phyloP scores from a whole-genome alignment of 345 rosid species.

The Fremontodendron californicum region DNA sequence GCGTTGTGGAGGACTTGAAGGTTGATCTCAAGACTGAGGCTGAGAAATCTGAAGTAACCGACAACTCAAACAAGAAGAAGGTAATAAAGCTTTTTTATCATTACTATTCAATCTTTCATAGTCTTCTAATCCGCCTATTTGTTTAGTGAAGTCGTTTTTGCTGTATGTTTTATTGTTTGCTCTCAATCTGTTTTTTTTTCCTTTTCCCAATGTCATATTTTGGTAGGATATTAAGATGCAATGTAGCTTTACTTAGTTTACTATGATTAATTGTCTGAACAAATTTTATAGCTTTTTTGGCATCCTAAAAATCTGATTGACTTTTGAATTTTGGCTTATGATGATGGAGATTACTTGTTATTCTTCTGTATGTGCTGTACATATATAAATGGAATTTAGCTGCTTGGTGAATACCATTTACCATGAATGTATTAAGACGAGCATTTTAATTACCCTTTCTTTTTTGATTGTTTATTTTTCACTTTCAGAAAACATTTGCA shows the following conservation, averaged over 20 bases:
- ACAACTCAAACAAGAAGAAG: slow-evolving; percentile 56
- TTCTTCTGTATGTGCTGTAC: not conserved
- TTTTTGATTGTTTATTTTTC: not conserved
- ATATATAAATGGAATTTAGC: not conserved
- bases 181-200: not conserved
- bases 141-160: not conserved
- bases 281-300: not conserved
- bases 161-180: not conserved
- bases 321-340: not conserved
- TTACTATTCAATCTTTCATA: not conserved
- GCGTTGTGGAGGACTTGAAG: slow-evolving; percentile 90
- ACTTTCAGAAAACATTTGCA: no score
- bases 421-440: not conserved
- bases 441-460: not conserved
- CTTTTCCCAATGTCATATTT: not conserved
- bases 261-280: not conserved
- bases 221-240: not conserved
- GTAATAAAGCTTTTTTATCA: slow-evolving; percentile 25
- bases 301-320: not conserved
- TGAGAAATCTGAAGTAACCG: slow-evolving; percentile 64
- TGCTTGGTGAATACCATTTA: not conserved
- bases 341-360: not conserved
- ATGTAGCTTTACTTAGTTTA: not conserved
- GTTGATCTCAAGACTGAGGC: slow-evolving; percentile 97
- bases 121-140: not conserved